These are phyloP conservation scores for Penicillium cataractarum DNA, from an alignment of 495 filamentous ascomycete genomes.

Conservation along the genomic window DNA sequence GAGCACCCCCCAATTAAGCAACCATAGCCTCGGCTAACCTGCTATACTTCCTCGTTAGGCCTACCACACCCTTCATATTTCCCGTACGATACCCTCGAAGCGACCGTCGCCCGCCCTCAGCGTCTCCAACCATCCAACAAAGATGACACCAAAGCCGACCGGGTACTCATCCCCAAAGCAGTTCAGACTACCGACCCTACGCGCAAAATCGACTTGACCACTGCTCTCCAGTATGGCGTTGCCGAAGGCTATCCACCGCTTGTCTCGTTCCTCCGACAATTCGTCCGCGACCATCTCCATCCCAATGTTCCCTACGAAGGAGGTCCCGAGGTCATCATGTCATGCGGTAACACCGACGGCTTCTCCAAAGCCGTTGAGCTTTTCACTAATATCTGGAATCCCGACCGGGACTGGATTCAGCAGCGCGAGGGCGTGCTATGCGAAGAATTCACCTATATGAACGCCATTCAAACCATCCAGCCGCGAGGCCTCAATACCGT, in stretches of 20 bases:
- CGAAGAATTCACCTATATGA: constrained; percentile 80
- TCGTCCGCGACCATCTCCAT: constrained; percentile 76
- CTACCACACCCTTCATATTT: constrained; percentile 81
- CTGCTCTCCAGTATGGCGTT: constrained; percentile 84
- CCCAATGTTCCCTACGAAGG: constrained; percentile 76
- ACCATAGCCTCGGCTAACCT: constrained; percentile 1
- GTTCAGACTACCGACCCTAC: constrained; percentile 53
- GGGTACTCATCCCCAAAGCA: constrained; percentile 72
- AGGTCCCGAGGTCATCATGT: constrained; percentile 76
- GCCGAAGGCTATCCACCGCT: constrained; percentile 78
- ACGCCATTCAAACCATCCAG: constrained; percentile 63
- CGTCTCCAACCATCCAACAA: constrained; percentile 72
- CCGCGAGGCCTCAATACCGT: constrained; percentile 74
- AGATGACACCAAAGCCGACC: constrained; percentile 40
- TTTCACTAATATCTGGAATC: constrained; percentile 73
- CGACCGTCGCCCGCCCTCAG: constrained; percentile 70
- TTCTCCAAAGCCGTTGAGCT: constrained; percentile 75
- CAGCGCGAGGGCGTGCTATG: constrained; percentile 72
- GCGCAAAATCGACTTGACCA: constrained; percentile 75
- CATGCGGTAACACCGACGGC: constrained; percentile 82
- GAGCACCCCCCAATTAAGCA: background rate
- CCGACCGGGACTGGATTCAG: constrained; percentile 63
- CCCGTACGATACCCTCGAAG: constrained; percentile 88
- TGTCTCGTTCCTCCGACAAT: constrained; percentile 73
- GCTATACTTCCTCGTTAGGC: constrained; percentile 48